Conservation (phyloP, 257 asterid species). For the Perilla frutescens region DNA sequence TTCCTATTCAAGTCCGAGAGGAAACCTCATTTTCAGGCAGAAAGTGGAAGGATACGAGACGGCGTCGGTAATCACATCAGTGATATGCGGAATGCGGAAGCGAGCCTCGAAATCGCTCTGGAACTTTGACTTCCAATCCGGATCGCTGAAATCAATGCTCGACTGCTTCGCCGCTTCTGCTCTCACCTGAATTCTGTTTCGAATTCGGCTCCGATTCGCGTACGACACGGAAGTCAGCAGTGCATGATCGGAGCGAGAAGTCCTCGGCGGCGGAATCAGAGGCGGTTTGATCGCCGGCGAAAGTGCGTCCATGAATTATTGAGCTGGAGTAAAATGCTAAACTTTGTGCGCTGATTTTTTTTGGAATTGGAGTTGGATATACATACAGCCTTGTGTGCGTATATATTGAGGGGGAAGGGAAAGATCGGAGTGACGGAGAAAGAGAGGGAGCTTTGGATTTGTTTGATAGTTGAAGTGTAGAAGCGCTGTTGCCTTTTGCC, state of each 20-base stretch:
- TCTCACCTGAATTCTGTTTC: constrained; percentile 42
- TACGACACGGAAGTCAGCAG: constrained; percentile 19
- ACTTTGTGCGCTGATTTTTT: neutral
- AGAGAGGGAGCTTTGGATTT: constrained; percentile 46
- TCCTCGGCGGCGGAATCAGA: constrained; percentile 38
- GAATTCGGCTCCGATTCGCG: constrained; percentile 2
- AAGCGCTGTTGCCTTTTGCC: constrained; percentile 19
- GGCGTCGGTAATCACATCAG: constrained; percentile 68
- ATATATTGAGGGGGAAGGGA: neutral
- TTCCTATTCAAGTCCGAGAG: neutral
- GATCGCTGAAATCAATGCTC: constrained; percentile 70
- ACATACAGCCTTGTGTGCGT: neutral
- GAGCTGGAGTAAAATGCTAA: constrained; percentile 7
- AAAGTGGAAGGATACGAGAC: constrained; percentile 80
- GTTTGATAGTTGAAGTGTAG: constrained; percentile 16
- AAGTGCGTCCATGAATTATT: constrained; percentile 58
- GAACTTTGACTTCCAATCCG: constrained; percentile 82
- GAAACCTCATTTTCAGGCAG: constrained; percentile 84
- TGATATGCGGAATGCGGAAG: constrained; percentile 76
- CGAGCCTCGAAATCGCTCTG: constrained; percentile 78
- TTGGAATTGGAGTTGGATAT: neutral
- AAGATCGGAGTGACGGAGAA: constrained; percentile 69
- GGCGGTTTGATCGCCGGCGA: constrained; percentile 68
- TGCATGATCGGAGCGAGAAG: constrained; percentile 38
- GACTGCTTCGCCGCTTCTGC: constrained; percentile 40